Base-by-base conservation (phyloP, 495 filamentous ascomycete genomes). In the Aspergillus sparsus region DNA sequence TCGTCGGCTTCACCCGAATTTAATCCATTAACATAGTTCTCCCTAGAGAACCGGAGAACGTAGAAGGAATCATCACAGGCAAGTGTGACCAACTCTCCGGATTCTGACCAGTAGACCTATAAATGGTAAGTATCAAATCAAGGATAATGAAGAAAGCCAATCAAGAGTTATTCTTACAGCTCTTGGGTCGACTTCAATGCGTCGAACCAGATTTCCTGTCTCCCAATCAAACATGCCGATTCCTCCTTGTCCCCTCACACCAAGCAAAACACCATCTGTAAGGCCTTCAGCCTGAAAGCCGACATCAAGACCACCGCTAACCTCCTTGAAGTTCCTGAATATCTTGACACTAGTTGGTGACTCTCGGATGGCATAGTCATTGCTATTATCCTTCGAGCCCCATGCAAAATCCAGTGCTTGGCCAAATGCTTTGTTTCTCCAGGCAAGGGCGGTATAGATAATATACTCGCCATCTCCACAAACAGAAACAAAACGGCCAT, bases 401-500 rank as follows among this genome's bases (percentile, higher is more conserved):
- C 94, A 99, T 12, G 90, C 92, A 70, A 99, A 99, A 72, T 99
- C 94, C 37, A 97, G 78, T 10, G 92, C 94, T 36, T 89, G 89
- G 6, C 94, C 94, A 68, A 98, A 99, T 7, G 92, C 91, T 79
- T 97, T 97, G 77, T 99, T 98, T 69, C 94, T 86, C 86, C 95
- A 96, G 8, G 94, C 94, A 49, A 98, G 83, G 60, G 94, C 92
- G 12, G 94, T 99, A 77, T 98, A 98, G 64, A 98, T 93, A 66
- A 97, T 98, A 72, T 96, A 97, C 69, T 99, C 94, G 34, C 94
- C 94, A 67, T 99, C 94, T 49, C 94, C 94, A 66, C 94, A 98
- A 31, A 98, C 90, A 7, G 95, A 92, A 27, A 98, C 94, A 60
- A 98, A 99, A 13, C 95, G 88, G 46, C 95, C 94, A 67, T 99